Base-by-base conservation (phyloP, 768 basidiomycete species). In the Cantharellus anzutake region DNA sequence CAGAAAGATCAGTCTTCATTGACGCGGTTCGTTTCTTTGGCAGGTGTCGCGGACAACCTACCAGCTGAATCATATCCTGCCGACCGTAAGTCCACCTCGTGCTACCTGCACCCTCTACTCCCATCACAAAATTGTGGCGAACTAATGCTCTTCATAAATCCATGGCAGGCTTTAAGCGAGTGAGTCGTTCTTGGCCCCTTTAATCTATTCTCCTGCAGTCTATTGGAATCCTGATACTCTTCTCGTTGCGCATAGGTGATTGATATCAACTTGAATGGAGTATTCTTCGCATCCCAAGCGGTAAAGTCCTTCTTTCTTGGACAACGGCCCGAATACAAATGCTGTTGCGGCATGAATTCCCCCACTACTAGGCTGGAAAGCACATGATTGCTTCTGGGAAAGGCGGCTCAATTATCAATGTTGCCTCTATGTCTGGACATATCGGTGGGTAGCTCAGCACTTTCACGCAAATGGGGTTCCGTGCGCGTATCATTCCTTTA, bases 371-470 rank as follows among this genome's bases (percentile, higher is more conserved):
- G 60, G 60, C 51, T 41, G 60, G 60, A 5, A 61, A 61, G 11
- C 60, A 61, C 34, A 61, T 61, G 60, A 61, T 61, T 29, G 60
- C 59, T 7, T 42, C 60, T 20, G 59, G 59, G 29, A 59, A 41
- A 44, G 59, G 59, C 14, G 60, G 60, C 2, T 61, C 60, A 42
- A 48, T 61, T 51, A 61, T 61, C 59, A 56, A 60, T 42, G 59
- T 61, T 41, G 60, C 60, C 37, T 61, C 60, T 11, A 61, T 61
- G 60, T 61, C 60, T 62, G 60, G 60, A 60, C 42, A 41, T 35
- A 39, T 35, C 34, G 42, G 16, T 60, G 2, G 34, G 42, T 57
- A 29, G 20, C 20, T 29, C 20, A 29, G 20, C 0, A 29, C 20
- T 35, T 41, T 41, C 29, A 41, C 41, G 35, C 57, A 39, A 11